A percentile compares a stretch with the other conserved stretches of the same genome.
These are phyloP conservation scores for Aspergillus neotritici DNA, from an alignment of 2,329 filamentous ascomycete genomes.

Conservation along the genomic window DNA sequence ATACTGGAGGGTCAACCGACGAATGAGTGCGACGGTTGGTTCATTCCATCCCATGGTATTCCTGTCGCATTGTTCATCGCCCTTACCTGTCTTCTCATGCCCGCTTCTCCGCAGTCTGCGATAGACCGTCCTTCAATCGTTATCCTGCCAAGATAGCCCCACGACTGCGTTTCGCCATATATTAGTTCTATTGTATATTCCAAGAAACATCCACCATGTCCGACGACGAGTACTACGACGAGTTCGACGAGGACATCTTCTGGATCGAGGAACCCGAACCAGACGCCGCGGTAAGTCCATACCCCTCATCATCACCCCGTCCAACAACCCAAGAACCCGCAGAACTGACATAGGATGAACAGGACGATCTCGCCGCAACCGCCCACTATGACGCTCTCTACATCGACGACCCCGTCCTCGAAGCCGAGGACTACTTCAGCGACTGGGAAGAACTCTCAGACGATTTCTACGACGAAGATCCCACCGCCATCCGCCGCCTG, in stretches of 20 bases:
- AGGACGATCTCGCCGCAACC: slow-evolving; percentile 42
- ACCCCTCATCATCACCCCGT: background rate
- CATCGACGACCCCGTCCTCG: slow-evolving; percentile 35
- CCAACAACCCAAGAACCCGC: slow-evolving; percentile 5
- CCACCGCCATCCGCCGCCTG: slow-evolving; percentile 24
- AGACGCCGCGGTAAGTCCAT: slow-evolving; percentile 28
- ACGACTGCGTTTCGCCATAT: background rate
- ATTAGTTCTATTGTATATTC: background rate
- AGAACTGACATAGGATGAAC: background rate
- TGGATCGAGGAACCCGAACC: slow-evolving; percentile 33
- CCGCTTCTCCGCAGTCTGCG: background rate
- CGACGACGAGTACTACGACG: slow-evolving; percentile 36
- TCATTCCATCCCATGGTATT: too few relatives aligned
- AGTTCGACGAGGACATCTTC: slow-evolving; percentile 31
- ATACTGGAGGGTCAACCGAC: too few relatives aligned
- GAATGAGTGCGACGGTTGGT: too few relatives aligned
- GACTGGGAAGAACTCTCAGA: slow-evolving; percentile 45
- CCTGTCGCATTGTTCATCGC: background rate
- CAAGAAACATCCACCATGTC: slow-evolving; percentile 23
- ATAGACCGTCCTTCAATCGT: too few relatives aligned
- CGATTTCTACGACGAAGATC: slow-evolving; percentile 42
- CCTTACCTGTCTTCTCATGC: background rate
- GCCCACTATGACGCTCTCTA: slow-evolving; percentile 37
- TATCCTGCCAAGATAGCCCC: background rate
- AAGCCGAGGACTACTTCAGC: slow-evolving; percentile 37